A percentile compares a stretch with the other conserved stretches of the same genome.
Conservation (phyloP, 371 early-diverging fungal genomes). For the Mortierella sp. region DNA sequence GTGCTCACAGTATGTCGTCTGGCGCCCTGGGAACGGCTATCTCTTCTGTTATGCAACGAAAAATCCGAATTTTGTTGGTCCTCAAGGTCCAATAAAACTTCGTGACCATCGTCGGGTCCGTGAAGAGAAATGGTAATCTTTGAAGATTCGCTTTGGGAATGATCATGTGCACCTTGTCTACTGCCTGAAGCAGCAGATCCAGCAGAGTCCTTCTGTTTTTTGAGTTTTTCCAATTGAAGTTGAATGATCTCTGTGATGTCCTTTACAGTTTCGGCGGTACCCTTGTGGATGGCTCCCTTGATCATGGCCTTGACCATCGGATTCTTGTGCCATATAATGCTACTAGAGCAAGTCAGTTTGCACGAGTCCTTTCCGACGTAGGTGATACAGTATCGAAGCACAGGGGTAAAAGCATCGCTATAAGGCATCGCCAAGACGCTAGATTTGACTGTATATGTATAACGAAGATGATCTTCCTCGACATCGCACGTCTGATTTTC, state of each 20-base stretch:
- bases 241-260: conserved; percentile 48
- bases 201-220: background rate
- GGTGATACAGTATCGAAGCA: conserved; percentile 68
- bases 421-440: conserved; percentile 69
- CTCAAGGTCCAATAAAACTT: conserved; percentile 32
- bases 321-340: conserved; percentile 69
- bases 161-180: background rate
- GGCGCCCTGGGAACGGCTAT: conserved; percentile 17
- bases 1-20: conserved; percentile 55
- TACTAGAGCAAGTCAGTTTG: conserved; percentile 64
- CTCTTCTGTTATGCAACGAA: background rate
- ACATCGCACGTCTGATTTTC: conserved; percentile 65
- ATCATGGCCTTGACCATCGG: conserved; percentile 65
- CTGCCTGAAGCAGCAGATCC: background rate
- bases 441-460: conserved; percentile 52
- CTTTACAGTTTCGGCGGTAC: conserved; percentile 49
- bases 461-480: conserved; percentile 63
- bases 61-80: conserved; percentile 10
- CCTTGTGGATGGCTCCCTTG: conserved; percentile 48
- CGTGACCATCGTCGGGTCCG: conserved; percentile 38
- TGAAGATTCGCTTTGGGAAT: conserved; percentile 19
- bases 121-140: conserved; percentile 40
- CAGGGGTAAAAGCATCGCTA: conserved; percentile 72
- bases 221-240: conserved; percentile 26
- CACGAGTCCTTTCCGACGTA: conserved; percentile 60